Evolutionary conservation across 2,329 filamentous ascomycete species (phyloP), one percentile per base, ranked within the genome.

Genomic region (Diplodia intermedia): DNA sequence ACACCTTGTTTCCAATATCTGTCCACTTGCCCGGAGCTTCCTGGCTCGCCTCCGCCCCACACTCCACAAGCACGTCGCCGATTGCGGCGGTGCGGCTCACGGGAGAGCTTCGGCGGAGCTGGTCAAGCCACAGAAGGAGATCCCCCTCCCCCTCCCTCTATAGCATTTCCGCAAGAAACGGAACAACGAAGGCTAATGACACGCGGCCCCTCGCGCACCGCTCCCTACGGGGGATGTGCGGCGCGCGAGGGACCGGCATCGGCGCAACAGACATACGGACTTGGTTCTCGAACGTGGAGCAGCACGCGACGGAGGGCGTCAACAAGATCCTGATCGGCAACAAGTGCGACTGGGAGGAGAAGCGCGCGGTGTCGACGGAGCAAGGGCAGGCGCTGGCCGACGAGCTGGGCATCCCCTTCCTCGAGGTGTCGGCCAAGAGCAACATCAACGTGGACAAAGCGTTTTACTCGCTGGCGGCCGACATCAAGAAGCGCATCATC

Each of bases 321-420:
- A 97, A 98, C 89, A 99, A 98, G 86, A 98, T 99, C 78, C 88
- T 99, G 73, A 97, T 99, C 74, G 95, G 95, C 79, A 99, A 99
- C 88, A 99, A 99, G 84, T 99, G 95, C 84, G 95, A 99, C 82
- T 98, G 95, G 95, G 95, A 98, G 82, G 95, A 99, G 84, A 98
- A 98, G 87, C 91, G 95, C 73, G 93, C 92, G 67, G 91, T 99
- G 52, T 93, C 92, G 61, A 97, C 91, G 69, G 94, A 97, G 80
- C 91, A 93, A 77, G 95, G 95, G 74, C 94, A 99, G 81, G 90
- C 90, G 72, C 88, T 99, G 68, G 95, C 95, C 69, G 91, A 97
- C 82, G 95, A 98, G 82, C 90, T 99, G 70, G 93, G 94, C 77
- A 97, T 99, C 72, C 94, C 95, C 23, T 99, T 99, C 86, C 91